Evolutionary conservation across 768 basidiomycete genomes (phyloP).

Genomic region (Mycena leptocephala): DNA sequence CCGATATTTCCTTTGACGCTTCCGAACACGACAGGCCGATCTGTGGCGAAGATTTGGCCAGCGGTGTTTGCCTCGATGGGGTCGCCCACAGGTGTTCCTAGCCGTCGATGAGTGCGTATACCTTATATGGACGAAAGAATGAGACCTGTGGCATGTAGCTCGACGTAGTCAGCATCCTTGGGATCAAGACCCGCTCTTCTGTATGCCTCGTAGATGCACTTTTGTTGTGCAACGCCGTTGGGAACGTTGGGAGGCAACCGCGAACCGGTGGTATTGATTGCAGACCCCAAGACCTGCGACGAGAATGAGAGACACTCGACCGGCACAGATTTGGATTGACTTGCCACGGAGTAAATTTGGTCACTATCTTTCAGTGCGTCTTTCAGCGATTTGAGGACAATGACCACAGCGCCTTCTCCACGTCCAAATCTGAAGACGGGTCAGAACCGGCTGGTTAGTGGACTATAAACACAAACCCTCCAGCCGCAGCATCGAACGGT

Average conservation of each 20-base stretch:
- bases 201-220: slow-evolving; percentile 48
- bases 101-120: too few relatives aligned
- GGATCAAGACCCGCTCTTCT: slow-evolving; percentile 38
- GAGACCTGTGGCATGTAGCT: slow-evolving; percentile 52
- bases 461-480: slow-evolving; percentile 14
- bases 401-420: slow-evolving; percentile 45
- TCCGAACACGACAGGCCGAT: slow-evolving; percentile 41
- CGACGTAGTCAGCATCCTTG: slow-evolving; percentile 54
- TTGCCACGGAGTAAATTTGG: slow-evolving; percentile 44
- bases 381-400: slow-evolving; percentile 29
- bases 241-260: slow-evolving; percentile 46
- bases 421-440: slow-evolving; percentile 41
- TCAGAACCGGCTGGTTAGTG: too few relatives aligned
- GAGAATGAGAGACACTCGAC: not conserved
- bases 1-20: slow-evolving; percentile 55
- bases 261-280: slow-evolving; percentile 47
- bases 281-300: slow-evolving; percentile 44
- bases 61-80: slow-evolving; percentile 59
- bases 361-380: slow-evolving; percentile 48
- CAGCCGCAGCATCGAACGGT: slow-evolving; percentile 2
- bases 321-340: not conserved
- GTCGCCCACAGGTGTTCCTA: slow-evolving; percentile 55
- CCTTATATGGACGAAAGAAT: too few relatives aligned
- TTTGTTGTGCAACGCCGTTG: slow-evolving; percentile 44
- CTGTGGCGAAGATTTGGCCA: slow-evolving; percentile 45